Evolutionary conservation across 192 early-diverging fungal species (phyloP).

Genomic region (Linnemannia schmuckeri): DNA sequence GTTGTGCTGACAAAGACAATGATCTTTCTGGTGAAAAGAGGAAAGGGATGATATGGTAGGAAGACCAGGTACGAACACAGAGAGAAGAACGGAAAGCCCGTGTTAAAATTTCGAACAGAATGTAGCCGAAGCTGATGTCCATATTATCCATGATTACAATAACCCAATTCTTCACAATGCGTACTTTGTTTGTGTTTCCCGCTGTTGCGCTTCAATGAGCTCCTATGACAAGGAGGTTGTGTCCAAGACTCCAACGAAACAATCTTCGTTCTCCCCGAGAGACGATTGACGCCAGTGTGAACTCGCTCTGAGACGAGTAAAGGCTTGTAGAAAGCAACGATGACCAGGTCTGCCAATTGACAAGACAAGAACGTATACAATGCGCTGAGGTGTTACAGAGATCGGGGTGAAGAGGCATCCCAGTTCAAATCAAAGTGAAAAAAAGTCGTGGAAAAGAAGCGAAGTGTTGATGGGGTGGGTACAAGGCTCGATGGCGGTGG

Average conservation of each 20-base stretch:
- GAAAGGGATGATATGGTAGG: background rate
- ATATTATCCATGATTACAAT: background rate
- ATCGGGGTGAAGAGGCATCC: background rate
- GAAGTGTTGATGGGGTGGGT: background rate
- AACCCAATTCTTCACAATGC: background rate
- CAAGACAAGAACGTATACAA: background rate
- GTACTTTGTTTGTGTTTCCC: background rate
- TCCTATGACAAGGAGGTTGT: background rate
- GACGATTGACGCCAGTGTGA: background rate
- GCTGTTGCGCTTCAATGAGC: background rate
- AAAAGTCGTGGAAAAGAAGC: background rate
- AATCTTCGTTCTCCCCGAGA: background rate
- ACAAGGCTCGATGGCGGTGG: background rate
- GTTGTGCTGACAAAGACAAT: background rate
- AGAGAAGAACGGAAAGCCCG: background rate
- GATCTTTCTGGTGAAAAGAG: background rate
- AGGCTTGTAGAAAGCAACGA: background rate
- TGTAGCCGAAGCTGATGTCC: background rate
- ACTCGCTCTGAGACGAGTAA: background rate
- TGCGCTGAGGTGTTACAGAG: background rate
- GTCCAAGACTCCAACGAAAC: slow-evolving; percentile 1
- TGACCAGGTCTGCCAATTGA: background rate
- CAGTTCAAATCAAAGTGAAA: background rate
- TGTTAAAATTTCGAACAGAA: background rate
- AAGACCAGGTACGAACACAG: background rate